Conservation (phyloP, 306 rosid genomes). For the Inga laurina region DNA sequence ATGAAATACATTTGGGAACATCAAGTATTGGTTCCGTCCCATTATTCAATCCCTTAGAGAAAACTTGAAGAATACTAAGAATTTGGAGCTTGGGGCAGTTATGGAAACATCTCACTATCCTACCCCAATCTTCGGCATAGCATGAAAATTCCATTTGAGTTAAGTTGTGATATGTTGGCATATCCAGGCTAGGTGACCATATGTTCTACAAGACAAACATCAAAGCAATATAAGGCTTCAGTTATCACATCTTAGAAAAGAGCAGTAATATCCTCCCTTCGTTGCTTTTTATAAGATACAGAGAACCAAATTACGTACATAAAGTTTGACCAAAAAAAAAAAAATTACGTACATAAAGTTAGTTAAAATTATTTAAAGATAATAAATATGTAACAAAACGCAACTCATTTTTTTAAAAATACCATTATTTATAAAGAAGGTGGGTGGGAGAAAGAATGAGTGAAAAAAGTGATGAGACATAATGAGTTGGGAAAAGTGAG, state of each 20-base stretch:
- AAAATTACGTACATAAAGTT: too few relatives aligned
- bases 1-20: not conserved
- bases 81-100: not conserved
- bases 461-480: too few relatives aligned
- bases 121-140: not conserved
- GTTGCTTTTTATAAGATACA: too few relatives aligned
- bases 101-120: not conserved
- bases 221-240: not conserved
- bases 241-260: not conserved
- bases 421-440: too few relatives aligned
- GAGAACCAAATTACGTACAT: too few relatives aligned
- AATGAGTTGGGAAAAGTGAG: too few relatives aligned
- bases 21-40: not conserved
- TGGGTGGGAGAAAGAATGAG: too few relatives aligned
- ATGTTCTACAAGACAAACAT: not conserved
- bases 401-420: too few relatives aligned
- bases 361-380: too few relatives aligned
- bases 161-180: not conserved
- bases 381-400: too few relatives aligned
- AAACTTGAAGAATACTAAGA: not conserved
- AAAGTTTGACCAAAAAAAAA: too few relatives aligned
- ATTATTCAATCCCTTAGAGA: not conserved
- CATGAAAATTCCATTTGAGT: not conserved
- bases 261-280: not conserved
- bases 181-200: not conserved